Evolutionary conservation across 2,329 filamentous ascomycete genomes (phyloP).

Genomic region (Alternaria infectoria): DNA sequence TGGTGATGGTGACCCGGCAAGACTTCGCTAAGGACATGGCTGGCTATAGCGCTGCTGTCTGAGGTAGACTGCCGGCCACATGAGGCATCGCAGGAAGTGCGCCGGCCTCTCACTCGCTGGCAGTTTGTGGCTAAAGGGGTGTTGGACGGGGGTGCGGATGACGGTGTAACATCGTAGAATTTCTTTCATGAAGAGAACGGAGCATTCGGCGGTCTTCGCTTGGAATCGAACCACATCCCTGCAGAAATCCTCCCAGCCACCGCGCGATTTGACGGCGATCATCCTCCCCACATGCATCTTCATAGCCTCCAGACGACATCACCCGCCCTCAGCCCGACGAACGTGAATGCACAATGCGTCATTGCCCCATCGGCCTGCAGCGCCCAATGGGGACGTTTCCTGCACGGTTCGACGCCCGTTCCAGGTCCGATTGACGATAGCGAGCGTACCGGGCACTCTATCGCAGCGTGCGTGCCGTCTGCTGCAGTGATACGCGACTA

Average conservation of each 20-base stretch:
- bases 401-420: constrained; percentile 5
- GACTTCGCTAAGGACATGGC: constrained; percentile 29
- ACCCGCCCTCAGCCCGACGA: constrained; percentile 11
- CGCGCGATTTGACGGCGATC: constrained; percentile 37
- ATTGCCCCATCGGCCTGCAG: neutral
- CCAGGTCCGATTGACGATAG: constrained; percentile 6
- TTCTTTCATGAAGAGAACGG: constrained; percentile 31
- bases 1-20: constrained; percentile 31
- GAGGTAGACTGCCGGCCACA: constrained; percentile 23
- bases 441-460: neutral
- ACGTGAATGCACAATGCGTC: constrained; percentile 12
- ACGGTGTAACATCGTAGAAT: constrained; percentile 46
- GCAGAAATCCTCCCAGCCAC: constrained; percentile 41
- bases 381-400: neutral
- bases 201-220: constrained; percentile 25
- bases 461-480: constrained; percentile 10
- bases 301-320: constrained; percentile 25
- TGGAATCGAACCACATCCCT: constrained; percentile 13
- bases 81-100: constrained; percentile 13
- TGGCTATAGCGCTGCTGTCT: constrained; percentile 37
- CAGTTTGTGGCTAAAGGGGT: constrained; percentile 33
- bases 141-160: constrained; percentile 26
- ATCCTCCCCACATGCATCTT: constrained; percentile 28
- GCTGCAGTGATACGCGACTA: constrained; percentile 37
- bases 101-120: constrained; percentile 13